A percentile compares a stretch with the other conserved stretches of the same genome.
Conservation (phyloP, 768 basidiomycete genomes). For the Lanmaoa pseudosensibilis region DNA sequence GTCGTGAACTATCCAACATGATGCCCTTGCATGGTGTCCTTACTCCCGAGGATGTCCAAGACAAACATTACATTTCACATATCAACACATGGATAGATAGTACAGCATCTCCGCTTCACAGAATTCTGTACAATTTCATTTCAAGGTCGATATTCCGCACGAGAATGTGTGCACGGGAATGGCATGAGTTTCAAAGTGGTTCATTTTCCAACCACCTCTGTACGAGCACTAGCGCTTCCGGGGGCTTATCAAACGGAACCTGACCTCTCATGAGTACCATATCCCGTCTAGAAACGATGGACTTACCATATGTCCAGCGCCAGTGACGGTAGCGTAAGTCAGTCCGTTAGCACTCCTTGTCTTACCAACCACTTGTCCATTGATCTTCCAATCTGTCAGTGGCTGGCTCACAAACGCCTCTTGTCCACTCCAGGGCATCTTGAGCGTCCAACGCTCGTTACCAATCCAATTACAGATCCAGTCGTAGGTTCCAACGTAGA, state of each 20-base stretch:
- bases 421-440: slow-evolving; percentile 66
- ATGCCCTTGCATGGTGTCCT: neutral
- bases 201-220: slow-evolving; percentile 42
- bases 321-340: slow-evolving; percentile 60
- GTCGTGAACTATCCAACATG: neutral
- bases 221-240: slow-evolving; percentile 47
- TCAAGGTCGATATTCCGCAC: neutral
- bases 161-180: neutral
- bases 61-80: neutral
- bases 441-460: slow-evolving; percentile 71
- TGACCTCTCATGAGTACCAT: slow-evolving; percentile 13
- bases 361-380: slow-evolving; percentile 46
- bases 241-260: slow-evolving; percentile 61
- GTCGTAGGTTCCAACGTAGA: slow-evolving; percentile 69
- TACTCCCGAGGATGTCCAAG: neutral
- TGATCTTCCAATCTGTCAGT: slow-evolving; percentile 58
- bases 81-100: neutral
- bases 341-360: slow-evolving; percentile 55
- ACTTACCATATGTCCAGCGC: slow-evolving; percentile 72
- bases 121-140: neutral
- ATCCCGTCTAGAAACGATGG: neutral
- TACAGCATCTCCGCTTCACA: neutral
- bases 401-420: slow-evolving; percentile 44
- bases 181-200: slow-evolving; percentile 5
- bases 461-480: slow-evolving; percentile 77